A percentile compares a stretch with the other conserved stretches of the same genome.
These are phyloP conservation scores for Termitomyces sp. DNA, from an alignment of 768 basidiomycete genomes.

Conservation along the genomic window DNA sequence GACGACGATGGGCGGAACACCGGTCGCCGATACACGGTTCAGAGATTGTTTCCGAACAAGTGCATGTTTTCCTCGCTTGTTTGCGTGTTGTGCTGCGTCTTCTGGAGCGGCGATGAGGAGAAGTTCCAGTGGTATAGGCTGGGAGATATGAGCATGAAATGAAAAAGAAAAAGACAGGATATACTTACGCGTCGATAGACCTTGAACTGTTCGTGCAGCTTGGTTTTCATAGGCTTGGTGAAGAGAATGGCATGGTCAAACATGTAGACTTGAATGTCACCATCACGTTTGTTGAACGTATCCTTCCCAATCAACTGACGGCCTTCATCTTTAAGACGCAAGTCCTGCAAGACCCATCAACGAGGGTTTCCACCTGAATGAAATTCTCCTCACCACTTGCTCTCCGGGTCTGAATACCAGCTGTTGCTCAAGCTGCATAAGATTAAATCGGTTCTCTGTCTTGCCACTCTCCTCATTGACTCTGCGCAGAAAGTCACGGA, in stretches of 20 bases:
- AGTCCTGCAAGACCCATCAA: conserved; percentile 48
- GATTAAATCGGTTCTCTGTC: conserved; percentile 94
- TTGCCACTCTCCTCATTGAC: conserved; percentile 95
- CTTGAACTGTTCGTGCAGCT: conserved; percentile 87
- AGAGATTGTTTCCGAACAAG: conserved; percentile 45
- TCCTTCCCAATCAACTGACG: conserved; percentile 93
- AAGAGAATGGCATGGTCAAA: conserved; percentile 97
- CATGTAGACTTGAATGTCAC: conserved; percentile 89
- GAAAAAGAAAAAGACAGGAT: background rate
- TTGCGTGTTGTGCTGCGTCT: conserved; percentile 40
- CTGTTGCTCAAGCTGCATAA: conserved; percentile 91
- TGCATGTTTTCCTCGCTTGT: conserved; percentile 38
- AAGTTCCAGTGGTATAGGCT: conserved; percentile 97
- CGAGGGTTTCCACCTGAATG: background rate
- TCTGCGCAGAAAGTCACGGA: conserved; percentile 79
- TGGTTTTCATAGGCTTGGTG: conserved; percentile 81
- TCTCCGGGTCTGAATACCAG: conserved; percentile 88
- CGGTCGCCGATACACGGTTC: conserved; percentile 31
- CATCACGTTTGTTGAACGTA: conserved; percentile 82
- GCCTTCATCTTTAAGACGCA: conserved; percentile 81
- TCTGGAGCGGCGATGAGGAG: conserved; percentile 79
- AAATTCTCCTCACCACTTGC: conserved; percentile 61
- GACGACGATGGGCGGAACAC: conserved; percentile 45
- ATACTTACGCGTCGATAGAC: conserved; percentile 85
- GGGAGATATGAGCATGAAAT: background rate